These are phyloP conservation scores for Cryomyces minteri DNA, from an alignment of 495 filamentous ascomycete genomes.

Conservation along the genomic window DNA sequence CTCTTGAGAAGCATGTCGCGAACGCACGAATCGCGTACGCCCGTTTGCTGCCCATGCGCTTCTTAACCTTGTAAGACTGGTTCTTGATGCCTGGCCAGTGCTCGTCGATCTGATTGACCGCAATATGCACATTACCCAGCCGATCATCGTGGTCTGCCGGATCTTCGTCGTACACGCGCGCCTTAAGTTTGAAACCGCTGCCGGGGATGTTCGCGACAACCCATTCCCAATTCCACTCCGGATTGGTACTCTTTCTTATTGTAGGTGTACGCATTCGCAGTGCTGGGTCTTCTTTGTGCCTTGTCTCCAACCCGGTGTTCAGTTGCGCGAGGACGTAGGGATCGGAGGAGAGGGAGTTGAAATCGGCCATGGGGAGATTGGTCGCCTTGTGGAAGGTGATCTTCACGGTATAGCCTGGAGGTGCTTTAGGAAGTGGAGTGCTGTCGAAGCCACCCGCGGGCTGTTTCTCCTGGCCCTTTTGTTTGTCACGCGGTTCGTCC, in stretches of 20 bases:
- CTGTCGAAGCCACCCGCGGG: slow-evolving; percentile 65
- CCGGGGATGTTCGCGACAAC: slow-evolving; percentile 68
- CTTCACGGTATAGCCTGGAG: slow-evolving; percentile 63
- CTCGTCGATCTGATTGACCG: slow-evolving; percentile 35
- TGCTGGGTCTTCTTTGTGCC: slow-evolving; percentile 65
- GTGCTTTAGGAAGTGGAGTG: slow-evolving; percentile 54
- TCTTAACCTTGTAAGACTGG: slow-evolving; percentile 53
- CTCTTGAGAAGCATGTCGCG: slow-evolving; percentile 34
- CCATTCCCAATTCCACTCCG: slow-evolving; percentile 74
- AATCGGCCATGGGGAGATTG: slow-evolving; percentile 67
- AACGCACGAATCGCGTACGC: slow-evolving; percentile 57
- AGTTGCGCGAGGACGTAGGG: slow-evolving; percentile 65
- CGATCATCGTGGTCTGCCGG: slow-evolving; percentile 71
- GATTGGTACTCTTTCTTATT: slow-evolving; percentile 46
- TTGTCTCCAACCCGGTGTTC: slow-evolving; percentile 35
- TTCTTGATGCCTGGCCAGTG: slow-evolving; percentile 50
- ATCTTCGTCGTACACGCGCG: slow-evolving; percentile 76
- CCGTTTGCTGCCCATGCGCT: slow-evolving; percentile 67
- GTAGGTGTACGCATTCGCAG: slow-evolving; percentile 62
- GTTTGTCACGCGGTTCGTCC: not conserved
- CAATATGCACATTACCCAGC: slow-evolving; percentile 63
- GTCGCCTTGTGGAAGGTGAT: slow-evolving; percentile 68
- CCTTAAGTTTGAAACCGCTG: slow-evolving; percentile 63
- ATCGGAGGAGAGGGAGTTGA: slow-evolving; percentile 61
- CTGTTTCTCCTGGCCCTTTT: slow-evolving; percentile 14